Percentiles rank a stretch among this genome's conserved stretches.
These are phyloP conservation scores for Boletus reticuloceps DNA, from an alignment of 768 basidiomycete species.

Conservation along the genomic window DNA sequence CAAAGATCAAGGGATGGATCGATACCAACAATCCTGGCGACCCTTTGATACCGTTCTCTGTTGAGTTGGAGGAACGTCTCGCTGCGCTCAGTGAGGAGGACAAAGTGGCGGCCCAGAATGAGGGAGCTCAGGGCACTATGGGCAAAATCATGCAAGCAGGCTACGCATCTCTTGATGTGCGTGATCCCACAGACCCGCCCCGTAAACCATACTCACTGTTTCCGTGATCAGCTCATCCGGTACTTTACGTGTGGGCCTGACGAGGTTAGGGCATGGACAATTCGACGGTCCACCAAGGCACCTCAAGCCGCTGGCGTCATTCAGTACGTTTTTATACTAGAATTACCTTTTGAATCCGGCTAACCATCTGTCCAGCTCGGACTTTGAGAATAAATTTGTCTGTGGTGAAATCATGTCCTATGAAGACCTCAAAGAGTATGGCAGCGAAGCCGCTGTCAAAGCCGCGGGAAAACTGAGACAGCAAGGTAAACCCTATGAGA, in stretches of 20 bases:
- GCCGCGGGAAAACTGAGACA: slow-evolving; percentile 93
- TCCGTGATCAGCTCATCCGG: slow-evolving; percentile 67
- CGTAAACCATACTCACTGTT: neutral
- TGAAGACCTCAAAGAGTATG: slow-evolving; percentile 86
- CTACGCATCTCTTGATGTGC: slow-evolving; percentile 79
- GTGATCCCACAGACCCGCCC: slow-evolving; percentile 21
- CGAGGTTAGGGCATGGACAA: slow-evolving; percentile 98
- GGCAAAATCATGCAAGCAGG: slow-evolving; percentile 96
- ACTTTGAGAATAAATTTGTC: slow-evolving; percentile 98
- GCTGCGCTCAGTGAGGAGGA: slow-evolving; percentile 60
- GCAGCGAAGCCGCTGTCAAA: slow-evolving; percentile 88
- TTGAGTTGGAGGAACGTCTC: slow-evolving; percentile 91
- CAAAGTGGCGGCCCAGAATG: slow-evolving; percentile 75
- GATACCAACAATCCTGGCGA: slow-evolving; percentile 96
- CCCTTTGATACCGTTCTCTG: slow-evolving; percentile 93
- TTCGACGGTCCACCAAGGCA: slow-evolving; percentile 89
- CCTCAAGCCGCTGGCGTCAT: slow-evolving; percentile 98
- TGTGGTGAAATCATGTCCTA: slow-evolving; percentile 97
- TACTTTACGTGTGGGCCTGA: slow-evolving; percentile 98
- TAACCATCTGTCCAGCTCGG: slow-evolving; percentile 52
- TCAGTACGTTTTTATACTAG: slow-evolving; percentile 60
- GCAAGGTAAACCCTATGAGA: slow-evolving; percentile 96
- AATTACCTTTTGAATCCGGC: neutral
- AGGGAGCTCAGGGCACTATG: slow-evolving; percentile 71
- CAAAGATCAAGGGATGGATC: slow-evolving; percentile 98